These are phyloP conservation scores for Brassica cretica DNA, from an alignment of 345 rosid genomes.

Conservation along the genomic window DNA sequence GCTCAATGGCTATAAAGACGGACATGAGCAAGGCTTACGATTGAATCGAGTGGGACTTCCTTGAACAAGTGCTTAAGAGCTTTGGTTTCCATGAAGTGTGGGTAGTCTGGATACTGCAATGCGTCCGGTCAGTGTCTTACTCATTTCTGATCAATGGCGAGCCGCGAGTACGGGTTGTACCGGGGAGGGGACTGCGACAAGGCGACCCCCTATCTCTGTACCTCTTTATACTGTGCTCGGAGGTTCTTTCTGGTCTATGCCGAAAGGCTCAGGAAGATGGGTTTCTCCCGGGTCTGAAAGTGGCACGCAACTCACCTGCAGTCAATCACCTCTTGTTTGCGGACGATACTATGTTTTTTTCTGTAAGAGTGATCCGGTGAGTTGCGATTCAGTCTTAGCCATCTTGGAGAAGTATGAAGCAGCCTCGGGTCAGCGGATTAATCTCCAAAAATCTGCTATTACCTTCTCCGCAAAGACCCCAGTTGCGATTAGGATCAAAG, in stretches of 20 bases:
- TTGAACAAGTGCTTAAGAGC: background rate
- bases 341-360: background rate
- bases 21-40: background rate
- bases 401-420: no score
- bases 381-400: no score
- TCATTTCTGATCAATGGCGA: background rate
- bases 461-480: no score
- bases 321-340: background rate
- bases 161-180: background rate
- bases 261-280: background rate
- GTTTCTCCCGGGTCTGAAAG: background rate
- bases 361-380: no score
- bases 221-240: background rate
- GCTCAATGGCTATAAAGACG: background rate
- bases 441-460: no score
- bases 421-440: no score
- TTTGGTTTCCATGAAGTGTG: background rate
- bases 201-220: background rate
- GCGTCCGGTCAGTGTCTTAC: background rate
- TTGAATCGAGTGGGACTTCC: background rate
- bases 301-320: background rate
- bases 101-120: background rate
- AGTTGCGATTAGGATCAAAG: no score
- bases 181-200: background rate
- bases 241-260: background rate